phyloP scores from a whole-genome alignment of 2,329 filamentous ascomycete genomes.

The Fusarium lateritium region DNA sequence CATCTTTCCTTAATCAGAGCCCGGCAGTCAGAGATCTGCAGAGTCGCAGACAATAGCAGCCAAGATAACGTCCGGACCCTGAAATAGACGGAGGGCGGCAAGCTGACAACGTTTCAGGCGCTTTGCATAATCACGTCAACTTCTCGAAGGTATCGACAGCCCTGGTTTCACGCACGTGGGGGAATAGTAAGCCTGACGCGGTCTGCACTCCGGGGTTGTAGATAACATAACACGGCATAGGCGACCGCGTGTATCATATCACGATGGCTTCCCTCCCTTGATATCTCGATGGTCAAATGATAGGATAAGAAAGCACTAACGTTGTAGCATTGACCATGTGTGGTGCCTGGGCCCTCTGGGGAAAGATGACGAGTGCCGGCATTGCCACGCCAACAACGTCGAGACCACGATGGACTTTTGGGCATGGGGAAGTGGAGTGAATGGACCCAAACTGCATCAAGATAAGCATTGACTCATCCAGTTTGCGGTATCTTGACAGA shows the following conservation, averaged over 20 bases:
- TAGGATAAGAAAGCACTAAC: slow-evolving; percentile 30
- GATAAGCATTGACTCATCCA: slow-evolving; percentile 14
- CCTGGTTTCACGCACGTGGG: neutral
- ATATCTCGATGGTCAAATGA: slow-evolving; percentile 40
- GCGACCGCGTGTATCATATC: slow-evolving; percentile 23
- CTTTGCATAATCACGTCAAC: slow-evolving; percentile 11
- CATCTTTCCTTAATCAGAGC: neutral
- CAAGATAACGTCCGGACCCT: slow-evolving; percentile 4
- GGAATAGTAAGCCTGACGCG: neutral
- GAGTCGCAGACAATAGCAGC: neutral
- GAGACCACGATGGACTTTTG: slow-evolving; percentile 28
- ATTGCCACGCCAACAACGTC: slow-evolving; percentile 28
- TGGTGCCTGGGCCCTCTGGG: slow-evolving; percentile 35
- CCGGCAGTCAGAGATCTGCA: slow-evolving; percentile 6
- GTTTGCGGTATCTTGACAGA: slow-evolving; percentile 23
- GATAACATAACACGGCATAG: slow-evolving; percentile 17
- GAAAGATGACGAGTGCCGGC: slow-evolving; percentile 35
- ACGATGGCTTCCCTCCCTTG: slow-evolving; percentile 20
- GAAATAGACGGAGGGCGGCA: slow-evolving; percentile 13
- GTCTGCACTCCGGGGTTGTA: slow-evolving; percentile 31
- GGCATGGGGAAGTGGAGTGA: slow-evolving; percentile 31
- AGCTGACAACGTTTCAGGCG: neutral
- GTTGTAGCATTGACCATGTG: slow-evolving; percentile 27
- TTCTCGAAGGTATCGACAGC: slow-evolving; percentile 22
- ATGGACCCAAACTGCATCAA: slow-evolving; percentile 21